Conservation (phyloP, 495 filamentous ascomycete species). For the Neurospora pannonica region DNA sequence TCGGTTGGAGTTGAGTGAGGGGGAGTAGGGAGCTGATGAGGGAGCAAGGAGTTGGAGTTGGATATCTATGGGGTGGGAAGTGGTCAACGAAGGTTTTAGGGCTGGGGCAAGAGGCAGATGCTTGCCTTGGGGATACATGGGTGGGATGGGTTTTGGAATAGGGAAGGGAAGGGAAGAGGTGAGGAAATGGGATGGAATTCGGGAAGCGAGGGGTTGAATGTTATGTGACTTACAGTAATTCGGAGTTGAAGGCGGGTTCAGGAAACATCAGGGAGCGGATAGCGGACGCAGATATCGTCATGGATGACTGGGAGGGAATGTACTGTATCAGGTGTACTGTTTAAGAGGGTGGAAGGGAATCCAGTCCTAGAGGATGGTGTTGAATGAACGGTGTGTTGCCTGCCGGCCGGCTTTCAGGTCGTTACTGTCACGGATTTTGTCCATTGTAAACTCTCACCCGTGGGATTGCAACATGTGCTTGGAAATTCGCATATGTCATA, state of each 20-base stretch:
- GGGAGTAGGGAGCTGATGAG: conserved; percentile 1
- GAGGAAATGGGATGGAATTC: not conserved
- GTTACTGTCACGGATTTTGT: not conserved
- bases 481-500: not conserved
- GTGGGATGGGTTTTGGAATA: not conserved
- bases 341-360: not conserved
- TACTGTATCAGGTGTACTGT: not conserved
- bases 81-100: too few relatives aligned
- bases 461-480: not conserved
- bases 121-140: not conserved
- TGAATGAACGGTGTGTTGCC: not conserved
- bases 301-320: not conserved
- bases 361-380: not conserved
- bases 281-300: not conserved
- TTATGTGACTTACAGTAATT: not conserved
- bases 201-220: too few relatives aligned
- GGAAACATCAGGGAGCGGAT: not conserved
- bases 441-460: not conserved
- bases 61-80: too few relatives aligned
- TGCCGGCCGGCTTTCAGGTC: not conserved
- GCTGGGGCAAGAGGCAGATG: too few relatives aligned
- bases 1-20: conserved; percentile 29
- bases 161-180: not conserved
- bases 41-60: too few relatives aligned
- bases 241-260: not conserved